These are phyloP conservation scores for Pseudocercospora macadamiae DNA, from an alignment of 2,329 filamentous ascomycete species.

Conservation along the genomic window DNA sequence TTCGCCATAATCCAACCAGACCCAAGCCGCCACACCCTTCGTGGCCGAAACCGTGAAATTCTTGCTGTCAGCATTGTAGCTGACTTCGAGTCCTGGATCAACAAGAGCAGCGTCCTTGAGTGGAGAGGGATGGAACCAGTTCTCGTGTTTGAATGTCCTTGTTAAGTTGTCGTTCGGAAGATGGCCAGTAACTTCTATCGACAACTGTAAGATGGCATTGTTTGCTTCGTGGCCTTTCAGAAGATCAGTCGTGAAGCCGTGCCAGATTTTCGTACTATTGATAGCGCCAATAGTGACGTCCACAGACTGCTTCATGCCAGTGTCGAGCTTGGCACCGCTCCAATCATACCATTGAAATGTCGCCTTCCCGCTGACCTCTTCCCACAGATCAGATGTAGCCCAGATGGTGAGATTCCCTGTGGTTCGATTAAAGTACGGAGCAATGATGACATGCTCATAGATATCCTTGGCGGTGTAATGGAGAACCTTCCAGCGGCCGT, in stretches of 20 bases:
- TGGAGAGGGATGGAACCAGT: slow-evolving; percentile 54
- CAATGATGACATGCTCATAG: slow-evolving; percentile 62
- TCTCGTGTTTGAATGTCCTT: slow-evolving; percentile 52
- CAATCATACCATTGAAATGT: slow-evolving; percentile 57
- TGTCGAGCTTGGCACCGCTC: slow-evolving; percentile 48
- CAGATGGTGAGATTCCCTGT: slow-evolving; percentile 57
- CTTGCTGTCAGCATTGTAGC: slow-evolving; percentile 34
- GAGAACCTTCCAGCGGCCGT: slow-evolving; percentile 65
- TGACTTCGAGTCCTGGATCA: slow-evolving; percentile 53
- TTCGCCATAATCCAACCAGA: slow-evolving; percentile 58
- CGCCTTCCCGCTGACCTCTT: slow-evolving; percentile 49
- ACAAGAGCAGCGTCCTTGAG: slow-evolving; percentile 51
- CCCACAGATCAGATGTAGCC: slow-evolving; percentile 63
- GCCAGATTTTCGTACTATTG: slow-evolving; percentile 55
- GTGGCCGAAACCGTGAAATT: slow-evolving; percentile 54
- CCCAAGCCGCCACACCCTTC: slow-evolving; percentile 55
- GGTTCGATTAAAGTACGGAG: slow-evolving; percentile 57
- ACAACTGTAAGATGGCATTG: slow-evolving; percentile 50
- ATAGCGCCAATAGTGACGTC: slow-evolving; percentile 53
- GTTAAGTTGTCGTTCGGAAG: slow-evolving; percentile 50
- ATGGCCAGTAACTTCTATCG: slow-evolving; percentile 49
- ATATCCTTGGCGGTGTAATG: slow-evolving; percentile 62
- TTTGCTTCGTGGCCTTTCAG: slow-evolving; percentile 36
- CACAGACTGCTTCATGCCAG: slow-evolving; percentile 36
- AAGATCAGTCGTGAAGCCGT: slow-evolving; percentile 43